Evolutionary conservation across 2,329 filamentous ascomycete genomes (phyloP).

Genomic region (Paraconiothyrium sp.): DNA sequence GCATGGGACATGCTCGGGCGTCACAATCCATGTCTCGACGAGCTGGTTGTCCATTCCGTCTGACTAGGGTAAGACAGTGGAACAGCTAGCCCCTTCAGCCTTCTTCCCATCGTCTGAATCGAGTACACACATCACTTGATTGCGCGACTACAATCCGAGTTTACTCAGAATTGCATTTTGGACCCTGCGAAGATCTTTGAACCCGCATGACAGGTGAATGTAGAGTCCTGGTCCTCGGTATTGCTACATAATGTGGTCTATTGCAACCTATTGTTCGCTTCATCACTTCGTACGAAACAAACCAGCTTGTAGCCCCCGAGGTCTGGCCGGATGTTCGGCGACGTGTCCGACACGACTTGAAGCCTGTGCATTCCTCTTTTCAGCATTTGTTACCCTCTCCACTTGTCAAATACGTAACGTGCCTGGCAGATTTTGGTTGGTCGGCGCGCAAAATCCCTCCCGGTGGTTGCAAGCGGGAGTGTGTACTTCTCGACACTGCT

Average conservation of each 20-base stretch:
- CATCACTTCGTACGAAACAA: background rate
- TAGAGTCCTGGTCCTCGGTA: background rate
- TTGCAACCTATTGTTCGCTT: background rate
- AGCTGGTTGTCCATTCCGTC: background rate
- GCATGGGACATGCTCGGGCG: conserved; percentile 7
- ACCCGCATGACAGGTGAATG: background rate
- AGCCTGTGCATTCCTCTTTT: background rate
- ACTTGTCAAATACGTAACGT: no score
- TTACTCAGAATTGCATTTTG: background rate
- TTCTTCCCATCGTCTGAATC: background rate
- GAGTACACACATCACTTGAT: background rate
- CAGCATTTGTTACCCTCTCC: background rate
- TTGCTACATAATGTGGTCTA: background rate
- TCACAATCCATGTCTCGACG: background rate
- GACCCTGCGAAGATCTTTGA: background rate
- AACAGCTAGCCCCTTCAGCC: background rate
- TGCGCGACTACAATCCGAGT: background rate
- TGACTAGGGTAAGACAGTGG: background rate
- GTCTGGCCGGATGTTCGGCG: background rate
- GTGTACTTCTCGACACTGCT: background rate
- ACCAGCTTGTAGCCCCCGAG: background rate
- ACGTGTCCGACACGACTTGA: background rate
- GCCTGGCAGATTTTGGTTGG: background rate
- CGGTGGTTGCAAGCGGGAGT: background rate
- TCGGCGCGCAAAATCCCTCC: background rate